Evolutionary conservation across 257 asterid genomes (phyloP).

Genomic region (Phtheirospermum japonicum): DNA sequence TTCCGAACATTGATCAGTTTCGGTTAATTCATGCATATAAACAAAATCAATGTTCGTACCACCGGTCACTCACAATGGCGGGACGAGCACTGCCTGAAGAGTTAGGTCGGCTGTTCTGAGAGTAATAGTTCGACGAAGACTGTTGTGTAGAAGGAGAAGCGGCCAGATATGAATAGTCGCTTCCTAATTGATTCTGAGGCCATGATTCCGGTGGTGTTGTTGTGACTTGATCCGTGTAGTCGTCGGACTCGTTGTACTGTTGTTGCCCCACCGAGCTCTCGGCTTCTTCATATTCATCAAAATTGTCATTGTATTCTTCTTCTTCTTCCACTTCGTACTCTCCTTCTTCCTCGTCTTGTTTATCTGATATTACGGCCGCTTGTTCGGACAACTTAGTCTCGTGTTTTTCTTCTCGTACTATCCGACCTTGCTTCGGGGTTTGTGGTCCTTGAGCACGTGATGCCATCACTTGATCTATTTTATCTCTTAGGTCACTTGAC

Average conservation of each 20-base stretch:
- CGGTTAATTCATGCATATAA: too few relatives aligned
- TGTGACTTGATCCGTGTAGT: slow-evolving; percentile 34
- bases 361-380: slow-evolving; percentile 15
- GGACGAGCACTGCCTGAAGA: slow-evolving; percentile 40
- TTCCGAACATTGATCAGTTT: neutral
- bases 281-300: slow-evolving; percentile 41
- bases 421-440: slow-evolving; percentile 10
- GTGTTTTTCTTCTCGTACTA: slow-evolving; percentile 26
- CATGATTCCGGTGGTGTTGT: slow-evolving; percentile 34
- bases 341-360: too few relatives aligned
- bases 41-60: too few relatives aligned
- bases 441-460: slow-evolving; percentile 47
- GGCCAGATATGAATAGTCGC: slow-evolving; percentile 39
- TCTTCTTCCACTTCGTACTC: slow-evolving; percentile 15
- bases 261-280: slow-evolving; percentile 40
- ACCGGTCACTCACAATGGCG: too few relatives aligned
- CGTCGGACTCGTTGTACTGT: slow-evolving; percentile 27
- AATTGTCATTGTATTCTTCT: slow-evolving; percentile 17
- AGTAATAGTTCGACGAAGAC: slow-evolving; percentile 40
- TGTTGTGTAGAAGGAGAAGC: slow-evolving; percentile 46
- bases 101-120: slow-evolving; percentile 38
- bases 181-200: slow-evolving; percentile 39
- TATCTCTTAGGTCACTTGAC: slow-evolving; percentile 62
- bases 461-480: slow-evolving; percentile 58
- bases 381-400: slow-evolving; percentile 13